Percentiles rank a stretch among this genome's conserved stretches.
Conservation (phyloP, 345 rosid genomes). For the Eucalyptus regnans region DNA sequence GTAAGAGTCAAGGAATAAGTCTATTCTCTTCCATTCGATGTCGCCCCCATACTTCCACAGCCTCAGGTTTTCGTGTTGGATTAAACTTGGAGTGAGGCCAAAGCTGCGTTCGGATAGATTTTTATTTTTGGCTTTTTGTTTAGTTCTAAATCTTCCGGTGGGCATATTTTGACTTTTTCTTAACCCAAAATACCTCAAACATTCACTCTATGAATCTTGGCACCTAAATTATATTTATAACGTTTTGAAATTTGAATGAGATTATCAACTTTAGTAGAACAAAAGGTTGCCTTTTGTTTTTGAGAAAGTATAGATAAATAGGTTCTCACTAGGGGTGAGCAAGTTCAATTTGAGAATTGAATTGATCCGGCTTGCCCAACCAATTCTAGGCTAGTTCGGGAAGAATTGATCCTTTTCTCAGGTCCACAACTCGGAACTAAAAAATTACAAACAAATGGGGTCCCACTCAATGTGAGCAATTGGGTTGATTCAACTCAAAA, state of each 20-base stretch:
- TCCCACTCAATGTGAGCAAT: neutral
- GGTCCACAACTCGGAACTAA: neutral
- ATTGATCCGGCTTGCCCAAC: neutral
- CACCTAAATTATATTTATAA: neutral
- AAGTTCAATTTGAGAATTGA: neutral
- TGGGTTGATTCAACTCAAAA: neutral
- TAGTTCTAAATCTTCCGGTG: rapidly evolving
- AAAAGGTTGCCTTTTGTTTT: neutral
- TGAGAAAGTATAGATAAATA: neutral
- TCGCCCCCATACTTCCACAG: neutral
- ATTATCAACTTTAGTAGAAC: neutral
- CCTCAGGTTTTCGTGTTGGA: neutral
- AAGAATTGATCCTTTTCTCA: neutral
- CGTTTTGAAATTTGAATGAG: neutral
- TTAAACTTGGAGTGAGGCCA: neutral
- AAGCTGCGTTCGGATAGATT: neutral
- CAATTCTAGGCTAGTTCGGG: neutral
- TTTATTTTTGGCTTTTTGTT: neutral
- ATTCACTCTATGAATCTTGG: rapidly evolving
- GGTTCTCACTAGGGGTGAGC: neutral
- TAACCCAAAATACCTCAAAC: rapidly evolving
- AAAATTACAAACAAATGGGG: neutral
- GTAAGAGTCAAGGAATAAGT: neutral
- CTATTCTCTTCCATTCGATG: neutral
- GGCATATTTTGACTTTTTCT: neutral